phyloP scores from a whole-genome alignment of 768 basidiomycete genomes.

The Neoboletus brunneissimus region DNA sequence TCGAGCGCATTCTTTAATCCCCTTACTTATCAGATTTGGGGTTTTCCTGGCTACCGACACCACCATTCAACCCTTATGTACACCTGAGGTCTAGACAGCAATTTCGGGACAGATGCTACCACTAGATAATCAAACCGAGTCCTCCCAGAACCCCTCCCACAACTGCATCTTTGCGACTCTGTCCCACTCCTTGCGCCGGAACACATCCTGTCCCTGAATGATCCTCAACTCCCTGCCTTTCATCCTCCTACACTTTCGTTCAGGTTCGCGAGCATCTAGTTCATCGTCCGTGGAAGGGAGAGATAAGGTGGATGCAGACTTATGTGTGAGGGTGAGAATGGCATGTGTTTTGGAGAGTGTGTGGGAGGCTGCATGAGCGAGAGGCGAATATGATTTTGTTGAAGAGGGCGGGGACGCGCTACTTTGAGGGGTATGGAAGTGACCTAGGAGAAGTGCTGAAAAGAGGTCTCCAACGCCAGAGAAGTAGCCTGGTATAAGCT shows the following conservation, averaged over 20 bases:
- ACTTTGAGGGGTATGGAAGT: conserved; percentile 47
- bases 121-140: background rate
- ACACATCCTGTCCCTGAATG: conserved; percentile 71
- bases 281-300: conserved; percentile 80
- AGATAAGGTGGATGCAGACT: conserved; percentile 40
- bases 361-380: conserved; percentile 51
- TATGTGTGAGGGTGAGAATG: conserved; percentile 63
- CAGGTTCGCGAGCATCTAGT: conserved; percentile 57
- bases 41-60: too few relatives aligned
- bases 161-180: conserved; percentile 29
- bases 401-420: background rate
- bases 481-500: conserved; percentile 86
- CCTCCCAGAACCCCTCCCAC: conserved; percentile 38
- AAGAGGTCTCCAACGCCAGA: conserved; percentile 97
- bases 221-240: conserved; percentile 81
- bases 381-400: conserved; percentile 8
- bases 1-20: background rate
- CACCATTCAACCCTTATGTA: background rate
- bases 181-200: conserved; percentile 44
- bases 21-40: background rate
- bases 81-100: background rate
- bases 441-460: conserved; percentile 84
- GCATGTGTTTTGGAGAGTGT: conserved; percentile 74
- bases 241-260: conserved; percentile 71
- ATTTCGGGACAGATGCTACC: background rate